Conservation (phyloP, 345 rosid species). For the Kernera saxatilis region DNA sequence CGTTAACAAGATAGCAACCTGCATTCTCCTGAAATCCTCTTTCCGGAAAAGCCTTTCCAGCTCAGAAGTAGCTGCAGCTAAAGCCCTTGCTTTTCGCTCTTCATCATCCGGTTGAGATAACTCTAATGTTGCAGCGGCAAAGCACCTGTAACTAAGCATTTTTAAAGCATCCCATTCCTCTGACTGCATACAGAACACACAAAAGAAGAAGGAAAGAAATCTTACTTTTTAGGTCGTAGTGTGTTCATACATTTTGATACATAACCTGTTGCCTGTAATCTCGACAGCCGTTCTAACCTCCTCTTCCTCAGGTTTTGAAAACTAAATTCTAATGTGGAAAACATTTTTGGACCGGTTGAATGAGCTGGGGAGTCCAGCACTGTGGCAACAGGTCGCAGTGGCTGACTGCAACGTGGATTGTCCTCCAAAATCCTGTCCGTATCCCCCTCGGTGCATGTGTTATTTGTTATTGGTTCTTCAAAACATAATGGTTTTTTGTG, state of each 20-base stretch:
- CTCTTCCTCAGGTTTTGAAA: constrained; percentile 55
- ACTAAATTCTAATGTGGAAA: constrained; percentile 64
- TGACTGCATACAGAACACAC: background rate
- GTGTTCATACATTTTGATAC: constrained; percentile 37
- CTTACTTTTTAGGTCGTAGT: constrained; percentile 37
- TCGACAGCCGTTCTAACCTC: constrained; percentile 60
- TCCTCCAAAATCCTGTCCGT: constrained; percentile 33
- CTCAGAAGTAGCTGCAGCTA: constrained; percentile 87
- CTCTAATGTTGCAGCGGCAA: constrained; percentile 84
- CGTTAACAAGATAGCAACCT: constrained; percentile 42
- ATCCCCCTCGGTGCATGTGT: constrained; percentile 31
- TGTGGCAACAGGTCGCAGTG: constrained; percentile 33
- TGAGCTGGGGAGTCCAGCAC: constrained; percentile 42
- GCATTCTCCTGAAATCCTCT: constrained; percentile 84
- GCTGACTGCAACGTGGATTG: constrained; percentile 33
- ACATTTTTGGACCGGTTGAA: constrained; percentile 47
- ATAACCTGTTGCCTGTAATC: constrained; percentile 36
- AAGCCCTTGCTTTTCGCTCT: constrained; percentile 69
- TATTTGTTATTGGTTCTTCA: constrained; percentile 31
- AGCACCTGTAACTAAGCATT: constrained; percentile 45
- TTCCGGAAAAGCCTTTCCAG: constrained; percentile 83
- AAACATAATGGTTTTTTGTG: constrained; percentile 31
- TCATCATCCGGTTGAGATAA: constrained; percentile 75
- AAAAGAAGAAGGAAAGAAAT: constrained; percentile 10
- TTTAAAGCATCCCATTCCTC: background rate